Evolutionary conservation across 164 flowering plant genomes (phyloP).

Genomic region (Vitis rotundifolia): DNA sequence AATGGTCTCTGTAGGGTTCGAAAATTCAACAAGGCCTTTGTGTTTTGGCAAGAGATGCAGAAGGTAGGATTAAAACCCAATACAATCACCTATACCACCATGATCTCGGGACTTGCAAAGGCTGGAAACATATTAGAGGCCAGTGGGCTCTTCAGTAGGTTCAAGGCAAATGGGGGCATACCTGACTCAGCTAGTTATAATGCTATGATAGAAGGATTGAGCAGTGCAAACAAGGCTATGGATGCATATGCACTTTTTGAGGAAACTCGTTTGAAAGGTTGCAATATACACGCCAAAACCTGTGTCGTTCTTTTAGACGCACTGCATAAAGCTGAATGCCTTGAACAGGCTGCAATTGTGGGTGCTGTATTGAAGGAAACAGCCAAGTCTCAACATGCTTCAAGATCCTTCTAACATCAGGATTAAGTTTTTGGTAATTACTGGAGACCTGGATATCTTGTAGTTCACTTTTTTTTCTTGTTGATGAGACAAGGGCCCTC

Average conservation of each 20-base stretch:
- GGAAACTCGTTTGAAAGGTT: conserved; percentile 76
- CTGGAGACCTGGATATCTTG: too few species aligned
- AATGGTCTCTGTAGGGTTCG: conserved; percentile 79
- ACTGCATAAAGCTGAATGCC: conserved; percentile 78
- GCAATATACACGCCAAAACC: conserved; percentile 60
- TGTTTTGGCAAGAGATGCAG: conserved; percentile 94
- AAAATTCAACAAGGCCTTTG: conserved; percentile 93
- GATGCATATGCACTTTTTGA: conserved; percentile 78
- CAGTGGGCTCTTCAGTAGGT: conserved; percentile 59
- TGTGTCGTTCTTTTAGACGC: conserved; percentile 80
- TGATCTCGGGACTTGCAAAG: conserved; percentile 88
- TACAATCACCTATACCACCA: conserved; percentile 68
- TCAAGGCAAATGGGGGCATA: conserved; percentile 66
- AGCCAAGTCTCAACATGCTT: conserved; percentile 82
- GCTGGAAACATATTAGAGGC: conserved; percentile 82
- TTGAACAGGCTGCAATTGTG: conserved; percentile 91
- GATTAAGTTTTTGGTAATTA: neutral
- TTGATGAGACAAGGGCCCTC: too few species aligned
- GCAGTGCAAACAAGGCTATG: conserved; percentile 57
- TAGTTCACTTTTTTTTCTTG: too few species aligned
- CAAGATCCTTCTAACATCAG: conserved; percentile 38
- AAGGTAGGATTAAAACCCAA: conserved; percentile 70
- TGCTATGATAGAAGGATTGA: conserved; percentile 78
- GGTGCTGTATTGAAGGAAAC: conserved; percentile 83
- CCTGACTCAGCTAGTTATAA: conserved; percentile 87